Evolutionary conservation across 2,329 filamentous ascomycete genomes (phyloP), one percentile per base, ranked within the genome.

Genomic region (Beauveria bassiana): DNA sequence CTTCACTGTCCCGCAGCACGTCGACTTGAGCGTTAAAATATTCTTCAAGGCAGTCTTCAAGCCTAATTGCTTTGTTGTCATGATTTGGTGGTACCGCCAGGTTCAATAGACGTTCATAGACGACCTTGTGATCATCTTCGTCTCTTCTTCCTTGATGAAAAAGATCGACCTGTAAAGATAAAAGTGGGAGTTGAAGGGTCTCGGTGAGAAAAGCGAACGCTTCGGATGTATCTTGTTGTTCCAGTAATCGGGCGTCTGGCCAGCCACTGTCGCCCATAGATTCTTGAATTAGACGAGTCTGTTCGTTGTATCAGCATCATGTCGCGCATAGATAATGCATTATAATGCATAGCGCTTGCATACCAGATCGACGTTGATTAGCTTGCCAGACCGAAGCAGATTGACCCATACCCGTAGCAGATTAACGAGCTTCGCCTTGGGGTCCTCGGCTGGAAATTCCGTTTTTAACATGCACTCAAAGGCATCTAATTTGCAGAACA

Each of bases 1-100:
- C 82, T 38, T 79, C 73, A 59, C 80, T 82, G 62, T 93, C 89
- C 58, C 93, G 83, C 66, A 89, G 87, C 3, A 99, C 92, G 69
- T 97, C 92, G 59, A 99, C 91, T 61, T 86, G 84, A 62, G 93
- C 93, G 74, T 98, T 97, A 80, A 98, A 98, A 70, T 97, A 98
- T 59, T 89, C 87, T 71, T 97, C 93, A 20, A 99, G 76, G 68
- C 93, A 98, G 66, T 96, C 90, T 73, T 98, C 95, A 22, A 99
- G 77, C 31, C 88, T 92, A 64, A 97, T 82, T 3, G 82, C 80
- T 62, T 85, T 86, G 26, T 86, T 87, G 51, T 89, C 85, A 6
- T 86, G 81, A 55, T 90, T 87, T 1, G 87, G 81, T 0, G 91
- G 90, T n/a, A 99, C 90, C 0, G 92, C 93, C 46, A 99, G 85